phyloP scores from a whole-genome alignment of 768 basidiomycete species.

The Tulasnella calospora region DNA sequence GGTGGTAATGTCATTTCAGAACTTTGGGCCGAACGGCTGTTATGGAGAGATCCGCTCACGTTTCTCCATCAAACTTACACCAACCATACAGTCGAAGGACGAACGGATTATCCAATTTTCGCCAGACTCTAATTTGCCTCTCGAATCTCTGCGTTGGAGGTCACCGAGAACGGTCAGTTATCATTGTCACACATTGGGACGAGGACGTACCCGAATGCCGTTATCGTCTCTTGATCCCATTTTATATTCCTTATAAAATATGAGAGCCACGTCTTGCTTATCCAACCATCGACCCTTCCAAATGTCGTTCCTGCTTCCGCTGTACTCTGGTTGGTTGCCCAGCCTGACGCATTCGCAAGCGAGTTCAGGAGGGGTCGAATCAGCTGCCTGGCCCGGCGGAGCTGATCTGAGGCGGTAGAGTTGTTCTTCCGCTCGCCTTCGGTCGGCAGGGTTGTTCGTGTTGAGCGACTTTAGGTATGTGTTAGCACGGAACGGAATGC shows the following conservation, averaged over 20 bases:
- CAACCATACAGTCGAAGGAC: constrained; percentile 14
- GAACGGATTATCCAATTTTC: neutral
- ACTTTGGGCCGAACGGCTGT: neutral
- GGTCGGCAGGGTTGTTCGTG: too few species aligned
- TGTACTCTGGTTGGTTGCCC: neutral
- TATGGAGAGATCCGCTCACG: neutral
- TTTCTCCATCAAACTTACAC: neutral
- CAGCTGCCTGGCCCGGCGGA: neutral
- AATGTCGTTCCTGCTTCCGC: neutral
- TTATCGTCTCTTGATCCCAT: neutral
- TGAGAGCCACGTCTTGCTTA: constrained; percentile 10
- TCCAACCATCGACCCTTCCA: constrained; percentile 19
- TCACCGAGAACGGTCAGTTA: neutral
- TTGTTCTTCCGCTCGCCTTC: neutral
- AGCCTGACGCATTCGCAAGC: neutral
- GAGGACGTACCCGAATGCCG: neutral
- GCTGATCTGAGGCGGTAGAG: neutral
- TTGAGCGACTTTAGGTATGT: neutral
- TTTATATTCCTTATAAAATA: neutral
- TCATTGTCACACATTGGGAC: neutral
- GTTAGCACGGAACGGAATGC: neutral
- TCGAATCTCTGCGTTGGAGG: neutral
- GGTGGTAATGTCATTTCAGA: neutral
- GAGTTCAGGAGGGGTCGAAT: neutral
- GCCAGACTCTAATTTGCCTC: constrained; percentile 16